Conservation (phyloP, 768 basidiomycete species). For the Lentinula guzmanii region DNA sequence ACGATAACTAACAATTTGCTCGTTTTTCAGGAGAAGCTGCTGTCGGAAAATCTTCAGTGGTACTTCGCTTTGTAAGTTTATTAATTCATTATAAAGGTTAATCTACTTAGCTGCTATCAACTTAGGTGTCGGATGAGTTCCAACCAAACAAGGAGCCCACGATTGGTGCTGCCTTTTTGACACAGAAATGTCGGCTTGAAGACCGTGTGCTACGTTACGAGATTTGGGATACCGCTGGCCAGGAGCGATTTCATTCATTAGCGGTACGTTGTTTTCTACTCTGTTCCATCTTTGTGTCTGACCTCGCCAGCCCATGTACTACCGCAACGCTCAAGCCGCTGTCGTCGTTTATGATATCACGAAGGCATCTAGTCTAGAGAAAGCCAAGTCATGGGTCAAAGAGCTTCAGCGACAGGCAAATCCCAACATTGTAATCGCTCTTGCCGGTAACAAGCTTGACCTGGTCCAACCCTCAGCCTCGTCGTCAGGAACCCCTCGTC, state of each 20-base stretch:
- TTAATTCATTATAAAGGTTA: not conserved
- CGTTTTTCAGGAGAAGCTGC: slow-evolving; percentile 81
- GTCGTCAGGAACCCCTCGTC: slow-evolving; percentile 42
- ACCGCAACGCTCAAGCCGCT: slow-evolving; percentile 95
- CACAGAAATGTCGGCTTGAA: slow-evolving; percentile 92
- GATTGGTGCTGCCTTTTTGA: slow-evolving; percentile 93
- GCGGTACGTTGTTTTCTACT: slow-evolving; percentile 51
- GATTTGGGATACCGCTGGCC: slow-evolving; percentile 96
- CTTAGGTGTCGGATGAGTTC: slow-evolving; percentile 91
- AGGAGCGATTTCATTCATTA: slow-evolving; percentile 96
- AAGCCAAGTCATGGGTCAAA: slow-evolving; percentile 99
- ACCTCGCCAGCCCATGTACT: slow-evolving; percentile 84
- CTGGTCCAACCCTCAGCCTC: slow-evolving; percentile 66
- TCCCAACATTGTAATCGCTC: slow-evolving; percentile 97
- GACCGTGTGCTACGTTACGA: slow-evolving; percentile 92
- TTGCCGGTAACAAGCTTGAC: slow-evolving; percentile 97
- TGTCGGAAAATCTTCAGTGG: slow-evolving; percentile 98
- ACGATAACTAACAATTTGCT: slow-evolving; percentile 6
- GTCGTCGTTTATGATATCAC: slow-evolving; percentile 99
- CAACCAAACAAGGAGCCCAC: slow-evolving; percentile 99
- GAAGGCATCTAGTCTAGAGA: slow-evolving; percentile 91
- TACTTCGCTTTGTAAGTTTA: slow-evolving; percentile 83
- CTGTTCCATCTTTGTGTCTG: slow-evolving; percentile 6
- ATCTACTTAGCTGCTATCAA: not conserved
- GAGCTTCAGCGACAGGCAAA: slow-evolving; percentile 98